Evolutionary conservation across 2,329 filamentous ascomycete species (phyloP), one percentile per base, ranked within the genome.

Genomic region (Botryosphaeria dothidea): DNA sequence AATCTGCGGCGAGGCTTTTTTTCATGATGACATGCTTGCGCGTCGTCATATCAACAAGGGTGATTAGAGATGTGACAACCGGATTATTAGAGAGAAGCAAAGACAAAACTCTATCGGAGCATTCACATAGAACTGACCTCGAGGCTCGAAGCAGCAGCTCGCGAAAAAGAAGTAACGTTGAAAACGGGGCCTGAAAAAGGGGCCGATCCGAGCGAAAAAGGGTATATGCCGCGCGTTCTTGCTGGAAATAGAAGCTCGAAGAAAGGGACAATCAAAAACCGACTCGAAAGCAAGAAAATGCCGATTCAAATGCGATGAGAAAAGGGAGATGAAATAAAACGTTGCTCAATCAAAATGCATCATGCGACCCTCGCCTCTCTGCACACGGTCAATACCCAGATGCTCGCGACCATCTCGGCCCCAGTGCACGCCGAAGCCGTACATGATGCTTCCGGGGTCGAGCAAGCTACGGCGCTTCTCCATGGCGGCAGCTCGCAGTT

Each of bases 371-470:
- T 73, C 74, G 2, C 75, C 75, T 6, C 76, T 66, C 75, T 34
- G 77, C 46, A 81, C 75, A 58, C 78, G 74, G 72, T 89, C 86
- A 67, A 89, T 82, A 0, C 86, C 86, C 11, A 87, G 74, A 72
- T 85, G 85, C 68, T 88, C 85, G 64, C 81, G 81, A 1, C 86
- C 86, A 71, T 88, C 86, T 27, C 85, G 78, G 0, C 86, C 87
- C 2, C 82, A 75, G 67, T 84, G 86, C 19, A 86, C 79, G 1
- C 85, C 86, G 71, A 88, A 86, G 0, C 82, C 85, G 69, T 86
- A 89, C 58, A 77, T 66, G 48, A 74, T 77, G 8, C 81, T 71
- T 6, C 69, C 69, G 0, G 76, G 75, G 4, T 74, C 71, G 7
- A 67, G 58, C 3, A 68, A 48, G 72, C 66, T 72, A 77, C 69